Percentiles rank a stretch among this genome's conserved stretches.
These are phyloP conservation scores for Yamadazyma trypodendri DNA, from an alignment of 1,139 yeast genomes.

Conservation along the genomic window DNA sequence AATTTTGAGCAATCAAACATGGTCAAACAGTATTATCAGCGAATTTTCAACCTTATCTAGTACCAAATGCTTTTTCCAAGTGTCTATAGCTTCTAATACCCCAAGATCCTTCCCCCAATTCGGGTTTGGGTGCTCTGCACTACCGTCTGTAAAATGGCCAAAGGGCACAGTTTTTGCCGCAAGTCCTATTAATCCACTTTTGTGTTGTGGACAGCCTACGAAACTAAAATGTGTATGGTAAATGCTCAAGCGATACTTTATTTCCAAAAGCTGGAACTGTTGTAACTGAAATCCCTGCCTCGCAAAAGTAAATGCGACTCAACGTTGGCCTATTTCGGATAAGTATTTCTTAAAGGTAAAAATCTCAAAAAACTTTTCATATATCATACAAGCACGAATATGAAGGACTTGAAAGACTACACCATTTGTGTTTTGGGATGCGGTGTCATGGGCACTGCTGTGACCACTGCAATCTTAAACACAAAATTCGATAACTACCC, in stretches of 20 bases:
- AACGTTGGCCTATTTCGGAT: background rate
- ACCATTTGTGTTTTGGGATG: slow-evolving; percentile 84
- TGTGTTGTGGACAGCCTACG: background rate
- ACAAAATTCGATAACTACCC: slow-evolving; percentile 61
- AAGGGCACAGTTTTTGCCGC: background rate
- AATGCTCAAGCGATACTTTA: background rate
- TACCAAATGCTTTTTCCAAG: too few species aligned
- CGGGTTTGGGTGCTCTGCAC: background rate
- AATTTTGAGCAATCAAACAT: slow-evolving; percentile 13
- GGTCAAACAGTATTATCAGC: too few species aligned
- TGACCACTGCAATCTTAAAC: slow-evolving; percentile 69
- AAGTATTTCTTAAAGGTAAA: background rate
- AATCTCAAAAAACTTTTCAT: background rate
- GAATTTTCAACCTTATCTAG: background rate
- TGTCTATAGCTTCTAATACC: too few species aligned
- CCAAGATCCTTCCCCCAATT: background rate
- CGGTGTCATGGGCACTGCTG: slow-evolving; percentile 98
- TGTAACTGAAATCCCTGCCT: background rate
- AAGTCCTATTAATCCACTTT: background rate
- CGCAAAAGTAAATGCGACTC: background rate
- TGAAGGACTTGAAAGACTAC: slow-evolving; percentile 51
- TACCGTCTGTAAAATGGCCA: too few species aligned
- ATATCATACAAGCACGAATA: slow-evolving; percentile 12
- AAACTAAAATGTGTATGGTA: background rate
- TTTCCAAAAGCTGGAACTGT: background rate